Conservation (phyloP, 176 grass and related monocot genomes). For the Stipa capillata region DNA sequence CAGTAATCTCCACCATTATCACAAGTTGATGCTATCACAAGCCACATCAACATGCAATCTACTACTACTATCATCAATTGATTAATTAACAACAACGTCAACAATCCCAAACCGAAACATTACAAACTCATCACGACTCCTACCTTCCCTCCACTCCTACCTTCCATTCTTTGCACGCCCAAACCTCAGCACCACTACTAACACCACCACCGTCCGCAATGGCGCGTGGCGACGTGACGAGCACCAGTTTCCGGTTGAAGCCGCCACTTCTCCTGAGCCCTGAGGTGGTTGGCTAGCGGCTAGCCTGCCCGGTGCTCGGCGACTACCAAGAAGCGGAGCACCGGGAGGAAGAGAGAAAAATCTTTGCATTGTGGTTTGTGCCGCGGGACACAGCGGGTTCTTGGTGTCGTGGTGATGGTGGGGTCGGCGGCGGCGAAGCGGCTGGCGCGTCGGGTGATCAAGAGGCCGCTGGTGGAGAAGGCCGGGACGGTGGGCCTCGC, state of each 20-base stretch:
- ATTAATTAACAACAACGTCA: no score
- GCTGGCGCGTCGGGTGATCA: neutral
- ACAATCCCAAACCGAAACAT: no score
- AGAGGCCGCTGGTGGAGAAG: conserved; percentile 7
- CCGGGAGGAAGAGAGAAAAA: neutral
- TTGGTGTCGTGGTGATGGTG: neutral
- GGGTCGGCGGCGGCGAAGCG: conserved; percentile 23
- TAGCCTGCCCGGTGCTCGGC: neutral
- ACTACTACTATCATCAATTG: no score
- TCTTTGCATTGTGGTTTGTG: neutral
- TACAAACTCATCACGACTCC: no score
- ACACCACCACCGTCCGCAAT: neutral
- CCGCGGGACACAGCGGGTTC: neutral
- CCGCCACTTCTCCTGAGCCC: neutral
- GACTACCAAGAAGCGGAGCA: neutral
- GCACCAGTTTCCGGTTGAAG: neutral
- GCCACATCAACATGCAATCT: no score
- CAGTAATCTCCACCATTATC: no score
- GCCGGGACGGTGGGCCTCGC: neutral
- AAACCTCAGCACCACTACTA: neutral
- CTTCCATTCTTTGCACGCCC: neutral
- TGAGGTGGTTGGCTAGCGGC: neutral
- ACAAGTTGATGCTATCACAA: no score
- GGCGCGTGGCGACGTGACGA: no score
- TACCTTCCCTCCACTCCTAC: neutral